These are phyloP conservation scores for Lecanoromycetidae sp. DNA, from an alignment of 2,329 filamentous ascomycete genomes.

Conservation along the genomic window DNA sequence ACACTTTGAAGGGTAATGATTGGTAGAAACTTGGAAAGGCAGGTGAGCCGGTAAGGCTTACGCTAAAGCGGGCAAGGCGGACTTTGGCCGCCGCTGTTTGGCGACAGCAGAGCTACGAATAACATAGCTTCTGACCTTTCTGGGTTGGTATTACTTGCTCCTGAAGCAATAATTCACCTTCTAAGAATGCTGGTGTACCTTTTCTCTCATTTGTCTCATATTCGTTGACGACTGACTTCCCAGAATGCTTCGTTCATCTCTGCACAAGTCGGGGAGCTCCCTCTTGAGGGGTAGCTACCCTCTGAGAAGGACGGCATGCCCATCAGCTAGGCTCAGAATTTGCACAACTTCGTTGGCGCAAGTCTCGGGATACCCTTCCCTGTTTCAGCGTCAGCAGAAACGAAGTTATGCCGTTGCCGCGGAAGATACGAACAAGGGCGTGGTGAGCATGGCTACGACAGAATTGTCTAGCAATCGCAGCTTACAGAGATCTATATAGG, in stretches of 20 bases:
- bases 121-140: background rate
- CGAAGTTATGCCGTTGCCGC: constrained; percentile 48
- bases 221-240: background rate
- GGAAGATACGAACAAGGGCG: constrained; percentile 48
- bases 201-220: background rate
- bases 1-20: too few relatives aligned
- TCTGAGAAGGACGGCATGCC: constrained; percentile 27
- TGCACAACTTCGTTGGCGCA: background rate
- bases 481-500: constrained; percentile 34
- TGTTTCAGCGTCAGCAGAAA: constrained; percentile 29
- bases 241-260: constrained; percentile 61
- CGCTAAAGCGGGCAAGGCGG: constrained; percentile 4
- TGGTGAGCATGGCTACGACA: constrained; percentile 35
- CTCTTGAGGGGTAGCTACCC: constrained; percentile 46
- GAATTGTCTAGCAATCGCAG: constrained; percentile 1
- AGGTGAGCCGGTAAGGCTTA: background rate
- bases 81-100: background rate
- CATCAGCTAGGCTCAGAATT: constrained; percentile 14
- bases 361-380: constrained; percentile 32
- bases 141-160: background rate
- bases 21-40: background rate
- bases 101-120: background rate
- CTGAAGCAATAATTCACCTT: background rate
- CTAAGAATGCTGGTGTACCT: background rate
- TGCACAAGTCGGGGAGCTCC: constrained; percentile 53